Conservation (phyloP, 1,139 yeast species). For the Protomyces inundatus region DNA sequence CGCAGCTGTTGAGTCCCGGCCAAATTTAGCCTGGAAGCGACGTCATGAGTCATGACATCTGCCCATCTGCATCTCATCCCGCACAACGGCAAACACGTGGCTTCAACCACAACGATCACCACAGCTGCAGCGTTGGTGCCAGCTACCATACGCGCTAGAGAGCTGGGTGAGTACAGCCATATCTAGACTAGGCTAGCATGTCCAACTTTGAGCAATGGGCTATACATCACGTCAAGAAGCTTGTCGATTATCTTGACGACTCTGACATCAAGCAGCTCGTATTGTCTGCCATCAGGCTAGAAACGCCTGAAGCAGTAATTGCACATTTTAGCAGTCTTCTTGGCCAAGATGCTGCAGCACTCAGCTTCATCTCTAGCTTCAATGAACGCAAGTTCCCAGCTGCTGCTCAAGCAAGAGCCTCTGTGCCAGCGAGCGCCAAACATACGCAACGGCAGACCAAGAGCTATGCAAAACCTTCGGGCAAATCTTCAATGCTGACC, state of each 20-base stretch:
- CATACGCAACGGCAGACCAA: background rate
- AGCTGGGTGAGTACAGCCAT: no score
- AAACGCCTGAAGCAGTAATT: constrained; percentile 10
- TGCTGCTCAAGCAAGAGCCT: background rate
- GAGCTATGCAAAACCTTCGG: constrained; percentile 8
- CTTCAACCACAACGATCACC: no score
- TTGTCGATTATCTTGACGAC: constrained; percentile 17
- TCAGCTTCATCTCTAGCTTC: constrained; percentile 11
- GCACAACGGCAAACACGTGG: no score
- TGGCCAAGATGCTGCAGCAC: constrained; percentile 6
- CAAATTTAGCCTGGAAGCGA: no score
- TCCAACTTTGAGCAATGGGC: constrained; percentile 16
- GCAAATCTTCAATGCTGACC: constrained; percentile 23
- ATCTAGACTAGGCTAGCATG: background rate
- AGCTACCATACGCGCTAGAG: no score
- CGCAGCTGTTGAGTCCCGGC: no score
- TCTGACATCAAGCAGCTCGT: constrained; percentile 1
- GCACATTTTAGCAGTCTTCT: constrained; percentile 6
- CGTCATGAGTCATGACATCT: no score
- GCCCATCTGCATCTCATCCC: no score
- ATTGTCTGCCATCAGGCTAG: background rate
- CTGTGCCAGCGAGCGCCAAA: constrained; percentile 6
- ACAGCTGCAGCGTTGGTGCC: no score
- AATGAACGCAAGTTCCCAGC: constrained; percentile 17
- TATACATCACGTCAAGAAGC: constrained; percentile 2